Conservation (phyloP, 129 eudicot genomes). For the Centella asiatica region DNA sequence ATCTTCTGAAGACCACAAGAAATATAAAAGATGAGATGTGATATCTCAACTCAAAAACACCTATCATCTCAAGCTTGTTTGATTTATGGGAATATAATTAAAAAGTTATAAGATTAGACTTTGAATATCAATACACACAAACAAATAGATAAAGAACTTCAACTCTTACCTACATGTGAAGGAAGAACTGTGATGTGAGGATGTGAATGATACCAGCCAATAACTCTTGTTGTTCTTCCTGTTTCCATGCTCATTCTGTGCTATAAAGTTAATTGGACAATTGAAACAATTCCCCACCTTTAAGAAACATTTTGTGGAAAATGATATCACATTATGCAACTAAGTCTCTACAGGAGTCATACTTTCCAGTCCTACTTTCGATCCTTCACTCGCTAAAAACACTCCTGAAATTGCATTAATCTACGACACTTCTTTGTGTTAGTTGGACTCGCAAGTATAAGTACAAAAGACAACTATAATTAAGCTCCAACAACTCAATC, state of each 20-base stretch:
- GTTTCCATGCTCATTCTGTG: slow-evolving; percentile 84
- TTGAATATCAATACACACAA: background rate
- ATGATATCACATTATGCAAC: background rate
- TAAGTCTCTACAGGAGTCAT: background rate
- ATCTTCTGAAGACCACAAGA: no score
- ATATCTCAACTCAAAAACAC: background rate
- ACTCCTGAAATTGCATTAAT: no score
- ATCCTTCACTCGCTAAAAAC: background rate
- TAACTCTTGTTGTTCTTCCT: slow-evolving; percentile 92
- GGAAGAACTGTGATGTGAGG: slow-evolving; percentile 99
- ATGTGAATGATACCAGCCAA: slow-evolving; percentile 99
- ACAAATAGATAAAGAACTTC: slow-evolving; percentile 3
- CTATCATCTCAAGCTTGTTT: no score
- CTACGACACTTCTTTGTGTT: background rate
- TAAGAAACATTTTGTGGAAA: background rate
- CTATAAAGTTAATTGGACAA: slow-evolving; percentile 54
- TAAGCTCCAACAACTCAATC: background rate
- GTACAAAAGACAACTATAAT: no score
- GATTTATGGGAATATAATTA: background rate
- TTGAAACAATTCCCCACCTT: background rate
- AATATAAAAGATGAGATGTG: background rate
- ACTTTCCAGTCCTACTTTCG: background rate
- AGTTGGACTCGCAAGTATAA: background rate
- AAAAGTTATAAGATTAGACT: no score
- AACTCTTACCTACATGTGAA: slow-evolving; percentile 93